Conservation (phyloP, 768 basidiomycete species). For the Clitopilus passeckerianus region DNA sequence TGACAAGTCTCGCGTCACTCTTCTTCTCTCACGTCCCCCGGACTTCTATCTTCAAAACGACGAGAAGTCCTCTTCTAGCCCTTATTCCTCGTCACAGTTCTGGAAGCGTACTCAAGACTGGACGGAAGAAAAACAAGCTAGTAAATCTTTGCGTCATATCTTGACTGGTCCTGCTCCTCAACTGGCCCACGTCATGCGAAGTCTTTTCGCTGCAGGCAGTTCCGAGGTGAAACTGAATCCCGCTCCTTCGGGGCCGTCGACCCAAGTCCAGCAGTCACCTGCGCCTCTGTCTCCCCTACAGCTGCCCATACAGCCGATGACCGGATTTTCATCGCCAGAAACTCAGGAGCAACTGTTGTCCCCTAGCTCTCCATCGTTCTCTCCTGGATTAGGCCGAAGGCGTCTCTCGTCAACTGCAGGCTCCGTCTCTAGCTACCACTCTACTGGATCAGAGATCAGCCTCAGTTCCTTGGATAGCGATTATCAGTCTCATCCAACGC, state of each 20-base stretch:
- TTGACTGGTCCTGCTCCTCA: conserved; percentile 61
- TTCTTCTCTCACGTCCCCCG: conserved; percentile 64
- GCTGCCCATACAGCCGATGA: conserved; percentile 33
- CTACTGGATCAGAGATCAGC: background rate
- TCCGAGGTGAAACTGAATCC: conserved; percentile 30
- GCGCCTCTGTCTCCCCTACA: conserved; percentile 27
- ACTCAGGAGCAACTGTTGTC: background rate
- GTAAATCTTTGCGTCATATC: conserved; percentile 56
- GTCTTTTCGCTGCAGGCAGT: conserved; percentile 28
- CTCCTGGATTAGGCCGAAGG: background rate
- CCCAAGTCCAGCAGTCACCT: conserved; percentile 20
- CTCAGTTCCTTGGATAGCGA: background rate
- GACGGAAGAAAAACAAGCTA: conserved; percentile 72
- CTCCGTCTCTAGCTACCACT: background rate
- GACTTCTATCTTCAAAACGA: conserved; percentile 60
- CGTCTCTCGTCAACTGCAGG: background rate
- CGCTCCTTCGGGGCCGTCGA: conserved; percentile 18
- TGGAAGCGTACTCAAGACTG: conserved; percentile 73
- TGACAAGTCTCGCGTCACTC: conserved; percentile 54
- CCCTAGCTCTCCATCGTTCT: background rate
- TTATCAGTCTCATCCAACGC: background rate
- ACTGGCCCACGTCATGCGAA: conserved; percentile 50
- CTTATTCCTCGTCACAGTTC: conserved; percentile 23
- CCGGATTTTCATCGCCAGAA: background rate
- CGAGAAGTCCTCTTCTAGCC: conserved; percentile 21